These are phyloP conservation scores for Bimuria novae-zelandiae DNA, from an alignment of 2,329 filamentous ascomycete genomes.

Conservation along the genomic window DNA sequence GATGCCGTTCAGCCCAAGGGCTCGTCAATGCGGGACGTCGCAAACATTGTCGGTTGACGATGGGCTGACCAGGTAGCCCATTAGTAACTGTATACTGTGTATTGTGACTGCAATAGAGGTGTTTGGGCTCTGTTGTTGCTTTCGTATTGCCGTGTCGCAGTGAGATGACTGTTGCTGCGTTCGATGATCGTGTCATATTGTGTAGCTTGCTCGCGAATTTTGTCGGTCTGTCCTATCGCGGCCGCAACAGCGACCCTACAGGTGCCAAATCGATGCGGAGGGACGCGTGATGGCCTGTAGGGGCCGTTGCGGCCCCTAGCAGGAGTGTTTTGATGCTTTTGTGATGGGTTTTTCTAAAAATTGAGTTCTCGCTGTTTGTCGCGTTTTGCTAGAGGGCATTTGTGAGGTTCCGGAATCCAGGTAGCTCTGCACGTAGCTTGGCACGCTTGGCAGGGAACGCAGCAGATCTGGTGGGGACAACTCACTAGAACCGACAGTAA, in stretches of 20 bases:
- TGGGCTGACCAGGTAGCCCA: slow-evolving; percentile 17
- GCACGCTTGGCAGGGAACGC: too few relatives aligned
- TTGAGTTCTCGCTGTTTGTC: too few relatives aligned
- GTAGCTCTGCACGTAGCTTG: too few relatives aligned
- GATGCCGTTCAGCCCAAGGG: slow-evolving; percentile 4
- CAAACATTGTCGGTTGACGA: slow-evolving; percentile 15
- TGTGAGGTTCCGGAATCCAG: too few relatives aligned
- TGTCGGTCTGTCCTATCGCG: not conserved
- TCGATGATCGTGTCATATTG: slow-evolving; percentile 15
- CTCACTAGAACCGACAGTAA: too few relatives aligned
- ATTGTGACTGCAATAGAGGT: slow-evolving; percentile 14
- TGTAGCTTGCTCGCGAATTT: too few relatives aligned
- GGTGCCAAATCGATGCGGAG: not conserved
- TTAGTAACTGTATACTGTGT: slow-evolving; percentile 18
- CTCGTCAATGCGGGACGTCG: slow-evolving; percentile 15
- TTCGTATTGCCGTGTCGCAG: slow-evolving; percentile 16
- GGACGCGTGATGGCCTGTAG: too few relatives aligned
- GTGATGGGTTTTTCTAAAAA: too few relatives aligned
- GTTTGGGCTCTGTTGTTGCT: slow-evolving; percentile 18
- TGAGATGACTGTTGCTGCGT: slow-evolving; percentile 20
- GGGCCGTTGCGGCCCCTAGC: too few relatives aligned
- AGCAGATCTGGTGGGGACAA: too few relatives aligned
- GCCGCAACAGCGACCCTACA: not conserved
- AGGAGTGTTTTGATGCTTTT: too few relatives aligned
- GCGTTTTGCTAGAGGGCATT: too few relatives aligned